Evolutionary conservation across 352 stramenopile genomes (phyloP), one percentile per base, ranked within the genome.

Genomic region (Globisporangium cystogenes): DNA sequence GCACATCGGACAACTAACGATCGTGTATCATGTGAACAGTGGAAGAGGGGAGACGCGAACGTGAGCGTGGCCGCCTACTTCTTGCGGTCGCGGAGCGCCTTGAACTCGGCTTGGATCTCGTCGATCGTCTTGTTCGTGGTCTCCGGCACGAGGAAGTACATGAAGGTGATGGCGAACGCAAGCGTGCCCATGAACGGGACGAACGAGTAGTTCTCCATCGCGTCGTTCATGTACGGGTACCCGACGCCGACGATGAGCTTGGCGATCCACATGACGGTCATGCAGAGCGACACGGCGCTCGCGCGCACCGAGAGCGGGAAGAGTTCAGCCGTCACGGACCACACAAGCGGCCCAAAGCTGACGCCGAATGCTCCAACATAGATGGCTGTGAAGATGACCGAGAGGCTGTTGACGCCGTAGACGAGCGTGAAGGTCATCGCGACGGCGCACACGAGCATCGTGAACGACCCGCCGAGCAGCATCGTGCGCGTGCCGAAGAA

Each of bases 401-500:
- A 74, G 15, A 80, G 49, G 46, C 29, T 48, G 35, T 62, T 64
- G 31, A 72, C 31, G 33, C 74, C 53, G 40, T 65, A 55, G 26
- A 75, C 47, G 41, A 81, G 68, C 41, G 72, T 63, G 29, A 87
- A 51, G 6, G 72, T 82, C 53, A 86, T 71, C 35, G 64, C 65
- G 23, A 80, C 53, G 8, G 74, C 58, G 27, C 64, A 70, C 26
- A 86, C 27, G 10, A 79, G n/a, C 74, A 87, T 87, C 23, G 58
- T 48, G 7, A 50, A 53, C n/a, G 69, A 59, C 20, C 72, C 72
- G n/a, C 47, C 46, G n/a, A 85, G 59, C 8, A 87, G 64, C 67
- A 87, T 74, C 45, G 51, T 76, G 52, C 74, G 74, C 46, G 75
- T 81, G 31, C 63, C 64, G 40, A 85, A 84, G 53, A 59, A 62